Percentiles rank a stretch among this genome's conserved stretches.
Evolutionary conservation across 1,139 yeast genomes (phyloP).

Genomic region (Geotrichum restrictum): DNA sequence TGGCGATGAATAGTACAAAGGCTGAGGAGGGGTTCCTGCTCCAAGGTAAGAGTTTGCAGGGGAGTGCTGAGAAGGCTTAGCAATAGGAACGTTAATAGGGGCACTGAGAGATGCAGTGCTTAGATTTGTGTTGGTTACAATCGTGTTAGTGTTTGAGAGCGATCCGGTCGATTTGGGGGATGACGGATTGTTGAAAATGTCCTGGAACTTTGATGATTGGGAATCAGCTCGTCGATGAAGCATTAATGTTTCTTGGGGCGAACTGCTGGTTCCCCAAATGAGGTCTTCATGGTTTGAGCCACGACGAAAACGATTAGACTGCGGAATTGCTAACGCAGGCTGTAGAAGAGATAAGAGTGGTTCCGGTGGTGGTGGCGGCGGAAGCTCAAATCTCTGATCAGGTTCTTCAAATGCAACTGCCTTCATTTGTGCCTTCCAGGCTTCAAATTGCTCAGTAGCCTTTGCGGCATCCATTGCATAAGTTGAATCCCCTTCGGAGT

Average conservation of each 20-base stretch:
- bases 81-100: neutral
- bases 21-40: too few species aligned
- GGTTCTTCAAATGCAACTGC: neutral
- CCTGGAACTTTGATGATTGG: conserved; percentile 12
- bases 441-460: conserved; percentile 23
- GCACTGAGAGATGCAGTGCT: too few species aligned
- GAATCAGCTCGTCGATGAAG: neutral
- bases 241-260: conserved; percentile 2
- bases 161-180: conserved; percentile 8
- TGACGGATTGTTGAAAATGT: conserved; percentile 13
- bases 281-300: conserved; percentile 18
- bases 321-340: neutral
- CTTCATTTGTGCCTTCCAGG: conserved; percentile 21
- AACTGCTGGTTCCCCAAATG: conserved; percentile 16
- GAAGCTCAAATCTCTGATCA: neutral
- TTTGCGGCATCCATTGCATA: neutral
- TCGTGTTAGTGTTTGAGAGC: too few species aligned
- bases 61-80: neutral
- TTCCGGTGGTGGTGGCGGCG: neutral
- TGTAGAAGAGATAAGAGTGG: neutral
- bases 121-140: neutral
- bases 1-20: conserved; percentile 10
- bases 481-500: conserved; percentile 1
- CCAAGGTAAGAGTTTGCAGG: neutral
- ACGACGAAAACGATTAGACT: conserved; percentile 8